Conservation (phyloP, 1,139 yeast genomes). For the Yarrowia galli region DNA sequence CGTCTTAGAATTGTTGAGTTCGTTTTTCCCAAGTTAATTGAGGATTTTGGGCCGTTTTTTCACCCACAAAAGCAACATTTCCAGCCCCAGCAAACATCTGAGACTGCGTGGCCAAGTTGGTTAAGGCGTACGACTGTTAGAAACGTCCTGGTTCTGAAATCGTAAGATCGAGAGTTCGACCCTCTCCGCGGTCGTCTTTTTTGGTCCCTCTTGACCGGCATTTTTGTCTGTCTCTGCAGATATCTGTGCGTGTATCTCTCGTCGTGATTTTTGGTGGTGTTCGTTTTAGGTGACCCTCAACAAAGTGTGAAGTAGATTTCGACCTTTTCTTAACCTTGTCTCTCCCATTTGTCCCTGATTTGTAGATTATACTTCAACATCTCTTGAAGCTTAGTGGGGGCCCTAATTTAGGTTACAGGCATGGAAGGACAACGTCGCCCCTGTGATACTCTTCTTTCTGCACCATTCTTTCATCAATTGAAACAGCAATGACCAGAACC, state of each 20-base stretch:
- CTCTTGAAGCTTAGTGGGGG: too few species aligned
- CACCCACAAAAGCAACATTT: too few species aligned
- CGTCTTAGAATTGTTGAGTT: too few species aligned
- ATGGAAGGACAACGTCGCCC: not conserved
- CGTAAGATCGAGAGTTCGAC: constrained; percentile 29
- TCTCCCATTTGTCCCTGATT: too few species aligned
- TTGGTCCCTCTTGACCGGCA: not conserved
- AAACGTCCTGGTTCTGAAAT: not conserved
- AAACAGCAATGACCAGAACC: not conserved
- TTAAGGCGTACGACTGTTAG: constrained; percentile 64
- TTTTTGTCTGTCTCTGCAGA: not conserved
- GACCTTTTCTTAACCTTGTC: too few species aligned
- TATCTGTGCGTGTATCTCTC: not conserved
- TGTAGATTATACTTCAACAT: too few species aligned
- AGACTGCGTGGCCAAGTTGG: constrained; percentile 60
- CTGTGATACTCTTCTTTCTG: not conserved
- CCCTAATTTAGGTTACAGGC: too few species aligned
- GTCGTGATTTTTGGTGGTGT: not conserved
- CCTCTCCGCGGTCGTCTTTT: constrained; percentile 24
- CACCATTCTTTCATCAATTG: not conserved
- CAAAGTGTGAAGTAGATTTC: too few species aligned
- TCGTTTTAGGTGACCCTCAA: not conserved
- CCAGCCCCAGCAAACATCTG: not conserved
- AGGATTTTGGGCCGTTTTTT: not conserved
- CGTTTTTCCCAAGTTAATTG: too few species aligned